These are phyloP conservation scores for Rhododendron kiyosumense DNA, from an alignment of 148 eudicot species.

Conservation along the genomic window DNA sequence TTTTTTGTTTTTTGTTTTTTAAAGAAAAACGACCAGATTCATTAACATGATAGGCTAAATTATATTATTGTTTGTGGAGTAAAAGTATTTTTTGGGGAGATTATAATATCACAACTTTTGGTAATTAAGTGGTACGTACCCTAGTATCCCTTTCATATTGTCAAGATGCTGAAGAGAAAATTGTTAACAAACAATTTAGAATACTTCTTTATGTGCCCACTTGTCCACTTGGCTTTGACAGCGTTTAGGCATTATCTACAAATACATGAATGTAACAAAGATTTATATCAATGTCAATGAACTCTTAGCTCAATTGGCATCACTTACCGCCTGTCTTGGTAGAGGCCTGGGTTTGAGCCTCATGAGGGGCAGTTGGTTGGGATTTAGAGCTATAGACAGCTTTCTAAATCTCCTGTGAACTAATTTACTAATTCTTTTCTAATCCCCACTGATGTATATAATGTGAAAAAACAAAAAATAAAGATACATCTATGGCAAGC, in stretches of 20 bases:
- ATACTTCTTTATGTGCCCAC: background rate
- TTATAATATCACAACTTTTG: background rate
- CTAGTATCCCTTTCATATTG: background rate
- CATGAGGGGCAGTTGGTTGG: no score
- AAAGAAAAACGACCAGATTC: background rate
- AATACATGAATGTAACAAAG: background rate
- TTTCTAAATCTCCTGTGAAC: no score
- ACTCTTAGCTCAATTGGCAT: no score
- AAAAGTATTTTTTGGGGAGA: background rate
- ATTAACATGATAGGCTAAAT: background rate
- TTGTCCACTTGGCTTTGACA: background rate
- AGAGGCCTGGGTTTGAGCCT: no score
- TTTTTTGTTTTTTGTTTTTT: background rate
- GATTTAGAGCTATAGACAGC: no score
- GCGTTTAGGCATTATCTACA: background rate
- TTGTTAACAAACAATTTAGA: background rate
- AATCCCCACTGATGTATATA: no score
- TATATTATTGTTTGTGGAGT: background rate
- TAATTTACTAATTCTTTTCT: no score
- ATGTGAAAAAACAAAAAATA: no score
- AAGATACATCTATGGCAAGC: no score
- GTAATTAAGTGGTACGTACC: background rate
- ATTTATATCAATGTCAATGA: no score
- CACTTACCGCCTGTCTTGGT: no score
- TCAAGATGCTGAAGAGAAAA: background rate